Conservation (phyloP, 2,329 filamentous ascomycete genomes). For the Botryosphaeria dothidea region DNA sequence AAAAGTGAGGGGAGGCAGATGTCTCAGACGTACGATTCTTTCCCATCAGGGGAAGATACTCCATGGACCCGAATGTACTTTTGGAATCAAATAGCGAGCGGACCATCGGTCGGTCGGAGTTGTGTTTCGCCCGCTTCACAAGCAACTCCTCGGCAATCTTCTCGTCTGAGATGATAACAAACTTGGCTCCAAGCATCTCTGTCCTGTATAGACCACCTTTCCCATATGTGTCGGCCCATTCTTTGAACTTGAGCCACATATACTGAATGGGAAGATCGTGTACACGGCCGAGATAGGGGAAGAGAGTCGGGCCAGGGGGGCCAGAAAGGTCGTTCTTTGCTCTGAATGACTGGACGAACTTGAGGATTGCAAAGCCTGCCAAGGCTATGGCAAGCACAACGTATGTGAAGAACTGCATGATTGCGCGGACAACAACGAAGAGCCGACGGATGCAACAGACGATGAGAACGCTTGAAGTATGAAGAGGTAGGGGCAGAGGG, state of each 20-base stretch:
- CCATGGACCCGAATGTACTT: conserved; percentile 56
- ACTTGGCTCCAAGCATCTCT: conserved; percentile 41
- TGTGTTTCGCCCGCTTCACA: conserved; percentile 53
- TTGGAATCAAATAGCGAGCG: conserved; percentile 57
- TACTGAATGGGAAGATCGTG: conserved; percentile 51
- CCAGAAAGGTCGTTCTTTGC: conserved; percentile 22
- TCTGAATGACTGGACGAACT: conserved; percentile 20
- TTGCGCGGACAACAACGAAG: neutral
- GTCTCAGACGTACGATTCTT: conserved; percentile 57
- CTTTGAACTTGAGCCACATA: conserved; percentile 57
- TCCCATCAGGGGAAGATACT: conserved; percentile 58
- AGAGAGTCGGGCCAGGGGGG: conserved; percentile 42
- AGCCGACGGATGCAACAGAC: neutral
- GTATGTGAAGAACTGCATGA: conserved; percentile 45
- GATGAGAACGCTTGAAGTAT: neutral
- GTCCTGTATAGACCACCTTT: conserved; percentile 32
- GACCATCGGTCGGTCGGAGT: conserved; percentile 54
- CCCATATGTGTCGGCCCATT: conserved; percentile 37
- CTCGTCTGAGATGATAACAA: conserved; percentile 54
- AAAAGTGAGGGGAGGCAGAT: too few relatives aligned
- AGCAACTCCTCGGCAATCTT: conserved; percentile 55
- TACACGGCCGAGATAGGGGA: conserved; percentile 40
- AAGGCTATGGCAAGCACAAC: conserved; percentile 38
- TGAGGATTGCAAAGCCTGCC: conserved; percentile 35
- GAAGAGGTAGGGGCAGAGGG: neutral